Percentiles rank a stretch among this genome's conserved stretches.
phyloP scores from a whole-genome alignment of 345 rosid genomes.

The Chamaenerion angustifolium region DNA sequence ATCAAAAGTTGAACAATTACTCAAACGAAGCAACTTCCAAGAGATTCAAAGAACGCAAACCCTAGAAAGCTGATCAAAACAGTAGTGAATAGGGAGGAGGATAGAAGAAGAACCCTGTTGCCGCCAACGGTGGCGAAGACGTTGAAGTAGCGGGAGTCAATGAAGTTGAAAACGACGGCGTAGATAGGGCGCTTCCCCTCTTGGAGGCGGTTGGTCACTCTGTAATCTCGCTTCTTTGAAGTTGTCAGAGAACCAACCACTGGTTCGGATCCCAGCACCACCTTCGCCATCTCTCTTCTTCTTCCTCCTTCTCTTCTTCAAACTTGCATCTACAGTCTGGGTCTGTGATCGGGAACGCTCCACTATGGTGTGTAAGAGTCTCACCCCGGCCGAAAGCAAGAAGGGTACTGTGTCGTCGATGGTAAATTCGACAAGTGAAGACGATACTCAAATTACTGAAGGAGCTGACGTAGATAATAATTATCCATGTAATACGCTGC shows the following conservation, averaged over 20 bases:
- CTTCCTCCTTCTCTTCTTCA: neutral
- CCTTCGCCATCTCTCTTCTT: constrained; percentile 42
- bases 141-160: constrained; percentile 79
- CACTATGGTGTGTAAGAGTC: too few species aligned
- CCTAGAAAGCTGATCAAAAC: neutral
- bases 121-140: constrained; percentile 95
- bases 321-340: too few species aligned
- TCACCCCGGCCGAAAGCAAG: too few species aligned
- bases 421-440: too few species aligned
- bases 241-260: constrained; percentile 64
- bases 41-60: too few species aligned
- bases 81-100: neutral
- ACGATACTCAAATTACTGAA: too few species aligned
- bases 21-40: too few species aligned
- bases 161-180: constrained; percentile 90
- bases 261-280: constrained; percentile 64
- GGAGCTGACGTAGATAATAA: too few species aligned
- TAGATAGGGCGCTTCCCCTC: constrained; percentile 91
- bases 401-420: too few species aligned
- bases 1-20: too few species aligned
- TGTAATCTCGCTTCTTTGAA: constrained; percentile 66
- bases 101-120: constrained; percentile 38
- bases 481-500: too few species aligned
- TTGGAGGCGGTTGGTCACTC: constrained; percentile 72
- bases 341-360: too few species aligned